phyloP scores from a whole-genome alignment of 1,284 basidiomycete species.

The Cutaneotrichosporon spelunceum region DNA sequence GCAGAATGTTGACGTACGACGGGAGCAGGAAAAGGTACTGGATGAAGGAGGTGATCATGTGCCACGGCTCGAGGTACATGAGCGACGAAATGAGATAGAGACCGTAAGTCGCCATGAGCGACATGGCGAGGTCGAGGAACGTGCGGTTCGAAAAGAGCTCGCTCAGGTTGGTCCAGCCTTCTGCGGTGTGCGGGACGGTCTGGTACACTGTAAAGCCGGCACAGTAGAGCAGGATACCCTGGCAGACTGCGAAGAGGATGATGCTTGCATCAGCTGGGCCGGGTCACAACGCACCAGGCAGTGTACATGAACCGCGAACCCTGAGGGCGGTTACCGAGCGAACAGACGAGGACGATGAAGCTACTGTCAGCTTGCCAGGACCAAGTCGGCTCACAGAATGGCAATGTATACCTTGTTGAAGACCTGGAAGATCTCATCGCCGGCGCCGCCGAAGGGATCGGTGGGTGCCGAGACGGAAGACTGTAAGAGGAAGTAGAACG shows the following conservation, averaged over 20 bases:
- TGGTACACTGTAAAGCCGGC: conserved; percentile 82
- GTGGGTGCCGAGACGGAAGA: conserved; percentile 56
- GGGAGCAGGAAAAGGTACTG: conserved; percentile 54
- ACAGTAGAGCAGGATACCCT: conserved; percentile 64
- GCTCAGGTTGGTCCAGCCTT: conserved; percentile 67
- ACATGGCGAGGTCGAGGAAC: conserved; percentile 67
- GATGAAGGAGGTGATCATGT: conserved; percentile 83
- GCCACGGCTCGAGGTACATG: conserved; percentile 87
- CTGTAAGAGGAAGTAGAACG: conserved; percentile 62
- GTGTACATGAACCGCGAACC: conserved; percentile 77
- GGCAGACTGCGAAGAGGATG: conserved; percentile 46
- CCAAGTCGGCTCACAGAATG: conserved; percentile 54
- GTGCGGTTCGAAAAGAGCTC: conserved; percentile 63
- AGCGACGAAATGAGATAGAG: conserved; percentile 81
- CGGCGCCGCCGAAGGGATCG: conserved; percentile 75
- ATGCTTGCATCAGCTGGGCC: conserved; percentile 20
- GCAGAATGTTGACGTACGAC: conserved; percentile 76
- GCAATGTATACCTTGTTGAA: conserved; percentile 61
- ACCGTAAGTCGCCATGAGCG: conserved; percentile 69
- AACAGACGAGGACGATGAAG: conserved; percentile 37
- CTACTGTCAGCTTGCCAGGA: conserved; percentile 20
- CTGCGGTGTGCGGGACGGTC: conserved; percentile 67
- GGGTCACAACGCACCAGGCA: conserved; percentile 10
- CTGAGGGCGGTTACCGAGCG: conserved; percentile 75
- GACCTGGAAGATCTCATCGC: conserved; percentile 70